phyloP scores from a whole-genome alignment of 2,329 filamentous ascomycete genomes.

The Colletotrichum theobromicola region DNA sequence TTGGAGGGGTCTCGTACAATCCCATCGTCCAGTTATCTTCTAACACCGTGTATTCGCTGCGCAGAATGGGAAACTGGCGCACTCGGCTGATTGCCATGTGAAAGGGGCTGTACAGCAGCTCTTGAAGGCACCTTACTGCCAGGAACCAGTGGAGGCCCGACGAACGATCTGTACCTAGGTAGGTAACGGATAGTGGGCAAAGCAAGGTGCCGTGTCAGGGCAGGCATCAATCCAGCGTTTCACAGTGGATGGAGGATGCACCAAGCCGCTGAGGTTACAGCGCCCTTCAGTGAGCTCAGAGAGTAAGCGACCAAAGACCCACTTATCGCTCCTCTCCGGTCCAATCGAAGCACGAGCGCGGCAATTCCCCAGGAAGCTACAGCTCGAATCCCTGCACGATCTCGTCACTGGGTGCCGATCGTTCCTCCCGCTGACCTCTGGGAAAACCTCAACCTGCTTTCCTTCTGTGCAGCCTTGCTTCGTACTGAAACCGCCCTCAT shows the following conservation, averaged over 20 bases:
- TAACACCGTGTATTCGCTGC: not conserved
- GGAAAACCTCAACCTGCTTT: constrained; percentile 17
- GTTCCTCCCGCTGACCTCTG: constrained; percentile 4
- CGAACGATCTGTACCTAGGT: not conserved
- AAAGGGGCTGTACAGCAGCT: not conserved
- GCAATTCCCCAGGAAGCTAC: constrained; percentile 12
- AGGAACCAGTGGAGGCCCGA: not conserved
- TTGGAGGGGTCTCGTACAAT: not conserved
- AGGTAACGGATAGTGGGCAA: not conserved
- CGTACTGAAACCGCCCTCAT: constrained; percentile 14
- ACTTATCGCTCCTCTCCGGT: not conserved
- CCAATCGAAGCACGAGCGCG: constrained; percentile 17
- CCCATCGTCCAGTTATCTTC: not conserved
- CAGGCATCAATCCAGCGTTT: not conserved
- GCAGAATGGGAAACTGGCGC: not conserved
- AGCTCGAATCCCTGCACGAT: constrained; percentile 22
- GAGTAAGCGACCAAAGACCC: not conserved
- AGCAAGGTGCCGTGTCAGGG: not conserved
- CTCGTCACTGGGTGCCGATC: constrained; percentile 19
- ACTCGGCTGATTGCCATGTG: not conserved
- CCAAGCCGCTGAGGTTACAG: constrained; percentile 1
- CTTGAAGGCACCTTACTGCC: not conserved
- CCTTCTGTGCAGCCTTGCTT: constrained; percentile 5
- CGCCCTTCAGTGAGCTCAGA: not conserved
- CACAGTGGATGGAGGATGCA: not conserved